Evolutionary conservation across 2,329 filamentous ascomycete genomes (phyloP), one percentile per base, ranked within the genome.

Genomic region (Colletotrichum ledebouriae): DNA sequence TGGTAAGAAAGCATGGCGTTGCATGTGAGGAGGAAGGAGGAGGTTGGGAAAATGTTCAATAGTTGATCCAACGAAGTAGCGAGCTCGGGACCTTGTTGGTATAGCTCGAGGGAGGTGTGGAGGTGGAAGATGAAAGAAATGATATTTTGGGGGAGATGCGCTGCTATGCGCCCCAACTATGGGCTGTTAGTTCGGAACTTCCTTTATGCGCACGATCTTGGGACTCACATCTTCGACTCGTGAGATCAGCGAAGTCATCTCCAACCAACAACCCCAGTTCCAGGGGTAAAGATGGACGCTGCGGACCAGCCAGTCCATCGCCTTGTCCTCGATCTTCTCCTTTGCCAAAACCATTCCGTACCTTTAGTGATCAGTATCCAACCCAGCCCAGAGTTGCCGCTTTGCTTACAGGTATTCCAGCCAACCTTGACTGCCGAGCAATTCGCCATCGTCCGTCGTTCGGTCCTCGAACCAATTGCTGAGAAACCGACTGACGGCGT

Each of bases 251-350:
- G 90, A 90, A 4, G 92, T 93, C 78, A 99, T 88, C 80, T 99
- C 96, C 67, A 96, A 87, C 96, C 96, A 99, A 70, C 94, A 94
- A 7, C 94, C 94, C 96, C 96, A 99, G 76, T 98, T 97, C 87
- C 94, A 97, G 1, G 94, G 93, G 74, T 94, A 97, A 46, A 94
- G 83, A 77, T 97, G 92, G 10, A 98, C 93, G 75, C 94, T 97
- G 71, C 89, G 87, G 59, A 98, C 84, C n/a, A 99, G 85, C 86
- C 92, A 97, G 71, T 92, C 89, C 78, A 95, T 90, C 2, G 96
- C 96, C 69, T 92, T 86, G 50, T 90, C 86, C 72, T 97, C 94
- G 74, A 96, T 98, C 79, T 97, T 97, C 70, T 94, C 92, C 78
- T 94, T 97, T 41, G 93, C 88, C 17, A 98, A 84, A 13, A 98